Conservation (phyloP, 2,329 filamentous ascomycete species). For the Exophiala sp. region DNA sequence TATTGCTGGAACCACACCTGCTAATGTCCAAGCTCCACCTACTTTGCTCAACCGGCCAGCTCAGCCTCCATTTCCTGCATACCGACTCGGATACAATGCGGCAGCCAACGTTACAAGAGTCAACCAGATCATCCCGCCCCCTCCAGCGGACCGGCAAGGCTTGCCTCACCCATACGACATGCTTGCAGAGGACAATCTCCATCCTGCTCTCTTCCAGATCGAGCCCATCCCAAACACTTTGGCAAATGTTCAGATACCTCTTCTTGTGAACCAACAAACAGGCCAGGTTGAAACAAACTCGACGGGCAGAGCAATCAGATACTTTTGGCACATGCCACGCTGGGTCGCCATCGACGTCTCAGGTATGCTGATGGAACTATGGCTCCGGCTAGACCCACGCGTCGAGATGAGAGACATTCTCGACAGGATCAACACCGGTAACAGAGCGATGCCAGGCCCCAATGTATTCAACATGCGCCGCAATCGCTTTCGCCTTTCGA, state of each 20-base stretch:
- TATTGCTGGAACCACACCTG: background rate
- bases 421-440: conserved; percentile 12
- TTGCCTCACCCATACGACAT: conserved; percentile 15
- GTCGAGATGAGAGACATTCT: conserved; percentile 21
- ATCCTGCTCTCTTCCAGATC: conserved; percentile 20
- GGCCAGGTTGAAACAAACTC: conserved; percentile 1
- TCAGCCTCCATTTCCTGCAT: conserved; percentile 13
- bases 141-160: conserved; percentile 4
- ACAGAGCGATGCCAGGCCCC: background rate
- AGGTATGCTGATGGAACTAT: conserved; percentile 21
- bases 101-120: background rate
- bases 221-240: conserved; percentile 9
- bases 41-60: conserved; percentile 1
- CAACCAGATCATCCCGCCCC: background rate
- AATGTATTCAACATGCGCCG: conserved; percentile 18
- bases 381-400: conserved; percentile 19
- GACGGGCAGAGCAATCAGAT: conserved; percentile 12
- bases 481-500: conserved; percentile 8
- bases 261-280: conserved; percentile 9
- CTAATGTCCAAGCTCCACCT: background rate
- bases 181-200: conserved; percentile 11
- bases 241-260: conserved; percentile 2
- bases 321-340: conserved; percentile 22
- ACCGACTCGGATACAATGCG: conserved; percentile 12
- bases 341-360: conserved; percentile 17